A percentile compares a stretch with the other conserved stretches of the same genome.
These are phyloP conservation scores for Euphorbia lathyris DNA, from an alignment of 345 rosid species.

Conservation along the genomic window DNA sequence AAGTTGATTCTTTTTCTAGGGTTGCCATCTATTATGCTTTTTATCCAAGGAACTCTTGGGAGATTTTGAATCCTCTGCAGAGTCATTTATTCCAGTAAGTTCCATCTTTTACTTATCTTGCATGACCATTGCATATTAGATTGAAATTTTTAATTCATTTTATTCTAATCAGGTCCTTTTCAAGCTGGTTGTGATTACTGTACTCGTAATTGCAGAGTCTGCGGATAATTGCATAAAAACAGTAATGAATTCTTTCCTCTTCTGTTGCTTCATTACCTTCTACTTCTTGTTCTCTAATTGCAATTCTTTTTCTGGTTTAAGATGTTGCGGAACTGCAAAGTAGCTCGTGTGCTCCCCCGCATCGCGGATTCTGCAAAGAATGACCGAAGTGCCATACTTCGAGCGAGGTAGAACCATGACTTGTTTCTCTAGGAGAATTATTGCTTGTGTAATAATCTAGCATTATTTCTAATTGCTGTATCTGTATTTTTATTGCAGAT, in stretches of 20 bases:
- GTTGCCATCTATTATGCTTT: conserved; percentile 86
- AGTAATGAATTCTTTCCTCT: conserved; percentile 36
- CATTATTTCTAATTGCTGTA: not conserved
- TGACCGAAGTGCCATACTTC: conserved; percentile 83
- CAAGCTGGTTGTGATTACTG: conserved; percentile 99
- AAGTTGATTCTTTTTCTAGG: conserved; percentile 40
- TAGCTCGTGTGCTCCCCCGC: conserved; percentile 87
- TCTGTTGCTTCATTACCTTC: not conserved
- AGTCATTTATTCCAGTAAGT: conserved; percentile 89
- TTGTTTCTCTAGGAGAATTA: conserved; percentile 13
- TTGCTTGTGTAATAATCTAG: conserved; percentile 8
- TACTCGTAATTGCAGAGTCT: conserved; percentile 99
- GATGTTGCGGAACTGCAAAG: conserved; percentile 98
- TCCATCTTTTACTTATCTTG: conserved; percentile 11
- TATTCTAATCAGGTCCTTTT: conserved; percentile 89
- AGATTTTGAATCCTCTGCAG: conserved; percentile 96
- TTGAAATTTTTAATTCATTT: conserved; percentile 30
- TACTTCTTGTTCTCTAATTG: conserved; percentile 12
- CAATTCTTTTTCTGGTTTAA: conserved; percentile 33
- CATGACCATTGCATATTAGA: conserved; percentile 4
- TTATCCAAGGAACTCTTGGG: conserved; percentile 96
- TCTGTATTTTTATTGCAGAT: conserved; percentile 43
- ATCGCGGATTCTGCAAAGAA: conserved; percentile 87
- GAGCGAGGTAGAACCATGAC: conserved; percentile 63
- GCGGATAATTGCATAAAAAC: conserved; percentile 99